Base-by-base conservation (phyloP, 2,329 filamentous ascomycete genomes). In the Madurella mycetomatis region DNA sequence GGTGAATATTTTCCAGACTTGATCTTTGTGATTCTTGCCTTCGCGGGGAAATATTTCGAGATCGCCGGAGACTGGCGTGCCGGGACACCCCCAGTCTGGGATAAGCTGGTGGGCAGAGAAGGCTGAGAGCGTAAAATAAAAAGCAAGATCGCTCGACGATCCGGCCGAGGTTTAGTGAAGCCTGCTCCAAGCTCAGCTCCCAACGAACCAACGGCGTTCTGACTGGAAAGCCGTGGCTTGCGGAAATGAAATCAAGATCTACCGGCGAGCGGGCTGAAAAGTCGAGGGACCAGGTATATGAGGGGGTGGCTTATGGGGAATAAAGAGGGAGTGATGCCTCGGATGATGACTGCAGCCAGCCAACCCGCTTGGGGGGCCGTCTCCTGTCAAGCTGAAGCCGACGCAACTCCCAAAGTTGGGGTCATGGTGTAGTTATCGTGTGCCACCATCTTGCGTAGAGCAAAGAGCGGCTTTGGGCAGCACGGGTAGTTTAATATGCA, bases 241-340 rank as follows among this genome's bases (percentile, higher is more conserved):
- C 9, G 31, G 58, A 57, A 59, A 54, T 48, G 42, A 61, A 61
- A 60, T 51, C 48, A 49, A 57, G 58, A 61, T 49, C 46, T 48
- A 13, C 53, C 52, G 25, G 55, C 41, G 45, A 31, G 42, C 50
- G 40, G 47, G 47, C 31, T 15, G 34, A 48, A 49, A 42, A 37
- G 25, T 48, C 49, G 41, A 55, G 34, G 39, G 31, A 50, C 32
- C 34, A 51, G 30, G 49, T 55, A 55, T 43, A 25, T 39, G 52
- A 55, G 56, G 56, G 56, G 51, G 58, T 56, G 56, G 60, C 56
- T 57, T 60, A 41, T 17, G 42, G 31, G 30, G 47, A 44, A 32
- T 8, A 31, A 30, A 49, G 51, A 45, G 34, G 30, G 51, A 51
- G 45, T 31, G 48, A 48, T 45, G 31, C 46, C 37, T 47, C 46